A percentile compares a stretch with the other conserved stretches of the same genome.
phyloP scores from a whole-genome alignment of 1,284 basidiomycete genomes.

The Fomitopsis schrenkii region DNA sequence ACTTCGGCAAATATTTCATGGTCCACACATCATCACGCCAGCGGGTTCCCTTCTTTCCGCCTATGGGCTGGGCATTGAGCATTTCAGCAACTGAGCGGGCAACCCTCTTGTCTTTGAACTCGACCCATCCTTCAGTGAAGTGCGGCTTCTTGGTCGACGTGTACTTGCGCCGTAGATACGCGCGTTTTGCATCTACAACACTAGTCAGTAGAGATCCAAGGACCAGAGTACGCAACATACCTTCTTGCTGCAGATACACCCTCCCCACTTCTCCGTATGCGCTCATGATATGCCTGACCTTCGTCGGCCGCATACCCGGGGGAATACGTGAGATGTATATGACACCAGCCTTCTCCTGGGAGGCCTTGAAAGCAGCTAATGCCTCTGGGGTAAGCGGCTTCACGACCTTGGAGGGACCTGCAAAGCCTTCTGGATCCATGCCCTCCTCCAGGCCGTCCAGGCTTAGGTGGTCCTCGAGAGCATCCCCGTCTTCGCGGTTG shows the following conservation, averaged over 20 bases:
- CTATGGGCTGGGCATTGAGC: conserved; percentile 95
- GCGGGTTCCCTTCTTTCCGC: conserved; percentile 86
- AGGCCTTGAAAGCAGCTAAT: conserved; percentile 65
- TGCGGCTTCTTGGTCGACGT: conserved; percentile 80
- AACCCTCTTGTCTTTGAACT: conserved; percentile 91
- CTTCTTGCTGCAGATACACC: conserved; percentile 87
- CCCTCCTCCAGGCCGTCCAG: conserved; percentile 30
- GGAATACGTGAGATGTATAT: conserved; percentile 96
- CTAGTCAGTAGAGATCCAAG: not conserved
- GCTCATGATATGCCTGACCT: conserved; percentile 91
- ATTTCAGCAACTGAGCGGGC: conserved; percentile 90
- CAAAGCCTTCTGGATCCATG: conserved; percentile 56
- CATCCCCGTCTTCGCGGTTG: conserved; percentile 12
- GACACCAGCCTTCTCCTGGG: conserved; percentile 74
- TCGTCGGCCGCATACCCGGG: conserved; percentile 97
- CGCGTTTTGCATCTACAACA: conserved; percentile 67
- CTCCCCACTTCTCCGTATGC: conserved; percentile 80
- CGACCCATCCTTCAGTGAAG: conserved; percentile 97
- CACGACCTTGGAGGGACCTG: conserved; percentile 52
- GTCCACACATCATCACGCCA: conserved; percentile 99
- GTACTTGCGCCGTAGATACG: conserved; percentile 73
- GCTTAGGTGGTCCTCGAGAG: conserved; percentile 21
- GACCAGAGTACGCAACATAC: conserved; percentile 32
- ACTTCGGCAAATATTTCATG: conserved; percentile 97
- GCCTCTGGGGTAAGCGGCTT: conserved; percentile 71